Conservation (phyloP, 306 rosid genomes). For the Cicer bijugum region DNA sequence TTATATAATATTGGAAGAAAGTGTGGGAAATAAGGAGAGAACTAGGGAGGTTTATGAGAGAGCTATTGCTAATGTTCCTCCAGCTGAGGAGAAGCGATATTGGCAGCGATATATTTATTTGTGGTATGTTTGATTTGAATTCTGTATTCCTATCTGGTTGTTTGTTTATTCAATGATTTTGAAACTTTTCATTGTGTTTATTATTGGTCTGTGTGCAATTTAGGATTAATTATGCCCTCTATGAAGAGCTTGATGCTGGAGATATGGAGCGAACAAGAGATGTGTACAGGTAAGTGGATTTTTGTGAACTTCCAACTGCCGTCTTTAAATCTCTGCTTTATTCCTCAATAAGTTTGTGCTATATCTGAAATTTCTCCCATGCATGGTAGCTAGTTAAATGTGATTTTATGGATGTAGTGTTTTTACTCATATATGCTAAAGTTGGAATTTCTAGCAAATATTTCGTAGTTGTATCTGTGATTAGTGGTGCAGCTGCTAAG, state of each 20-base stretch:
- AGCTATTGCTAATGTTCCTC: slow-evolving; percentile 93
- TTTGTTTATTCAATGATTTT: slow-evolving; percentile 4
- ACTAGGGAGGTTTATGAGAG: slow-evolving; percentile 81
- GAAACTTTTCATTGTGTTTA: background rate
- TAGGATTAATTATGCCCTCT: slow-evolving; percentile 92
- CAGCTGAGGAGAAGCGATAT: slow-evolving; percentile 84
- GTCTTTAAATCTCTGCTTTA: background rate
- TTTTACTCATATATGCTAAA: background rate
- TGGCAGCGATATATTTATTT: slow-evolving; percentile 92
- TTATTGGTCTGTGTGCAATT: slow-evolving; percentile 38
- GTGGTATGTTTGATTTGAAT: slow-evolving; percentile 60
- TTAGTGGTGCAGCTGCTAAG: slow-evolving; percentile 12
- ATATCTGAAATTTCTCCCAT: background rate
- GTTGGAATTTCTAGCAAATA: background rate
- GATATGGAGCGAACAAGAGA: slow-evolving; percentile 80
- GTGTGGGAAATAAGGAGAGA: slow-evolving; percentile 75
- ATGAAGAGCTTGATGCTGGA: slow-evolving; percentile 82
- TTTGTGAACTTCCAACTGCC: background rate
- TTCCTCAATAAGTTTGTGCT: slow-evolving; percentile 32
- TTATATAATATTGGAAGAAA: slow-evolving; percentile 79
- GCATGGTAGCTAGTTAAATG: slow-evolving; percentile 2
- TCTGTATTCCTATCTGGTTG: background rate
- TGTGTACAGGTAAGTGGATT: slow-evolving; percentile 63
- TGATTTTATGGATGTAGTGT: background rate
- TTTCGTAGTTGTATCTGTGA: background rate